Base-by-base conservation (phyloP, 2,329 filamentous ascomycete genomes). In the Hirsutella minnesotensis region DNA sequence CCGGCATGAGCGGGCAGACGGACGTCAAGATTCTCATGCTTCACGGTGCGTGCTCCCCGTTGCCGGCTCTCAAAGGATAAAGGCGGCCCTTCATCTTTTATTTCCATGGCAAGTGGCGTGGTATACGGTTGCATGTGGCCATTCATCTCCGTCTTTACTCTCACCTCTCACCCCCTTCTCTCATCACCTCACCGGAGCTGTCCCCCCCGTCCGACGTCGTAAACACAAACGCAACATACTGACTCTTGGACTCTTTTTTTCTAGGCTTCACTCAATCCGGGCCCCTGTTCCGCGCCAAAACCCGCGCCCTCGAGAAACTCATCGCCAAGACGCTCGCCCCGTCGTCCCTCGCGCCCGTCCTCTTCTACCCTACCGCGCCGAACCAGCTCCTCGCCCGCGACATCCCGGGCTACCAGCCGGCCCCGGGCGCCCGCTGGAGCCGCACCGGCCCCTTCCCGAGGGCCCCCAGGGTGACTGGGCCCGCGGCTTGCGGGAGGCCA, bases 211-310 rank as follows among this genome's bases (percentile, higher is more conserved):
- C n/a, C n/a, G n/a, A n/a, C n/a, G n/a, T n/a, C n/a, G n/a, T n/a
- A n/a, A n/a, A n/a, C n/a, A n/a, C n/a, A n/a, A n/a, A n/a, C n/a
- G n/a, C n/a, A n/a, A n/a, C n/a, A n/a, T n/a, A n/a, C n/a, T n/a
- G n/a, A n/a, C n/a, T n/a, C n/a, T n/a, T n/a, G n/a, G n/a, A n/a
- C n/a, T n/a, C n/a, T n/a, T n/a, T n/a, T n/a, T n/a, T n/a, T n/a
- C n/a, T n/a, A 81, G 84, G 90, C 62, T 95, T 81, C 74, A 95
- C 90, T 8, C 90, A 96, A 70, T 94, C 86, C 22, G 88, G 89
- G 4, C 64, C 81, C 4, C 70, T 88, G 49, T 95, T 95, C 75
- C 82, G 79, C 59, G 77, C 82, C 61, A 95, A 95, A 68, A 94
- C 86, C 38, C 85, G 87, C 60, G 86, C 86, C 10, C 70, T 95